Base-by-base conservation (phyloP, 345 rosid genomes). In the Camelina sativa region DNA sequence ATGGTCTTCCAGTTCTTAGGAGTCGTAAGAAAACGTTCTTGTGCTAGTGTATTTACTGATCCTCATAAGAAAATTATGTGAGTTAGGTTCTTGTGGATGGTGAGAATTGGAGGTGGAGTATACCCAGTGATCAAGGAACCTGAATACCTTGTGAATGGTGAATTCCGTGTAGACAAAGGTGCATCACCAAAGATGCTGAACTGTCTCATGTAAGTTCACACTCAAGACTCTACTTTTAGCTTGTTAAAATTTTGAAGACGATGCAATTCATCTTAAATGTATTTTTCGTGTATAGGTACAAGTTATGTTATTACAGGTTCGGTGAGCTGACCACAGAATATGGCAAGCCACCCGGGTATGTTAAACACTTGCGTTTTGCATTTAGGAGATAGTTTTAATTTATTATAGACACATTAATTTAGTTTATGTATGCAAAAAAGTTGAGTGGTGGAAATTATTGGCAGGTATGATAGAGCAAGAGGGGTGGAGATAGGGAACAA, bases 51-150 rank as follows among this genome's bases (percentile, higher is more conserved):
- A 41, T 20, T 68, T 34, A 56, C 43, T 63, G 66, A 62, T 70
- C 25, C n/a, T 28, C 16, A 13, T 23, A 7, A 1, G 3, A 19
- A n/a, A 17, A 8, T 15, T 1, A 5, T 25, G 23, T 60, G 40
- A 57, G 51, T 73, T 78, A 95, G 99, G 84, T 95, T 95, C 82
- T 79, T 95, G 85, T 95, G 99, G 99, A 95, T 95, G 99, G 99
- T 95, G 80, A 90, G 99, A 80, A 95, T 95, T 81, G 99, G 99
- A 78, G 99, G 99, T 8, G 98, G 99, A 69, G 97, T 95, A 40
- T 95, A 84, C 80, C 99, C 99, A 62, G 98, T 90, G 59, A 95
- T 95, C 65, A 92, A 88, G 87, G 99, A 95, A 82, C 91, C 96
- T 67, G 97, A 92, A 79, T 95, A 95, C 84, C 97, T 95, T 35